phyloP scores from a whole-genome alignment of 148 eudicot genomes.

The Salicornia ramosissima region DNA sequence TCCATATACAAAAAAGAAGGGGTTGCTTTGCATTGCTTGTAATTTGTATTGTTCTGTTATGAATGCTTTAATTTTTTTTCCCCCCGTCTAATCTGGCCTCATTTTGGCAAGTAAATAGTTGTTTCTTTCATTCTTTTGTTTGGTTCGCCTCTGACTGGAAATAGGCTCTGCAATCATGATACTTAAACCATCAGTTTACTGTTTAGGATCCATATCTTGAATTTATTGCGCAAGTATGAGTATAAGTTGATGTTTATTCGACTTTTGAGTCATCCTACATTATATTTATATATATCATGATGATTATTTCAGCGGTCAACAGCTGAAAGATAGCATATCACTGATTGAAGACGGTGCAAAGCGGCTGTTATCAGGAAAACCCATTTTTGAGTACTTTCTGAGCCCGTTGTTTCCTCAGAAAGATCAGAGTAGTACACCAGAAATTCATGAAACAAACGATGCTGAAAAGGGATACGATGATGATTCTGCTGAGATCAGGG shows the following conservation, averaged over 20 bases:
- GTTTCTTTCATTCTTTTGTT: too few species aligned
- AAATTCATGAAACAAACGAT: not conserved
- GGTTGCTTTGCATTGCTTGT: not conserved
- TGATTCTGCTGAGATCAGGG: not conserved
- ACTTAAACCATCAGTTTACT: too few species aligned
- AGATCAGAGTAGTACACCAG: not conserved
- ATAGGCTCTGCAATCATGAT: too few species aligned
- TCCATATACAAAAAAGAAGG: too few species aligned
- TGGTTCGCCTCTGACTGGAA: too few species aligned
- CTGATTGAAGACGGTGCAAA: constrained; percentile 22
- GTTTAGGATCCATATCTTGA: too few species aligned
- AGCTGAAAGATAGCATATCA: constrained; percentile 19
- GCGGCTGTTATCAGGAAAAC: constrained; percentile 16
- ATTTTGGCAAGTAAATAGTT: too few species aligned
- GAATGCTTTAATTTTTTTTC: too few species aligned
- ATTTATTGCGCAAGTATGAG: too few species aligned
- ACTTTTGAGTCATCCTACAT: too few species aligned
- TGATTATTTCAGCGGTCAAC: constrained; percentile 25
- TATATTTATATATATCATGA: not conserved
- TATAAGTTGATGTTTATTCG: too few species aligned
- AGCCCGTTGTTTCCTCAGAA: constrained; percentile 9
- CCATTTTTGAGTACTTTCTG: constrained; percentile 23
- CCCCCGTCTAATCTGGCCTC: too few species aligned
- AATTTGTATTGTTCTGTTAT: not conserved
- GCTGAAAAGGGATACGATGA: not conserved